Evolutionary conservation across 495 filamentous ascomycete genomes (phyloP).

Genomic region (Talaromyces thailandensis): DNA sequence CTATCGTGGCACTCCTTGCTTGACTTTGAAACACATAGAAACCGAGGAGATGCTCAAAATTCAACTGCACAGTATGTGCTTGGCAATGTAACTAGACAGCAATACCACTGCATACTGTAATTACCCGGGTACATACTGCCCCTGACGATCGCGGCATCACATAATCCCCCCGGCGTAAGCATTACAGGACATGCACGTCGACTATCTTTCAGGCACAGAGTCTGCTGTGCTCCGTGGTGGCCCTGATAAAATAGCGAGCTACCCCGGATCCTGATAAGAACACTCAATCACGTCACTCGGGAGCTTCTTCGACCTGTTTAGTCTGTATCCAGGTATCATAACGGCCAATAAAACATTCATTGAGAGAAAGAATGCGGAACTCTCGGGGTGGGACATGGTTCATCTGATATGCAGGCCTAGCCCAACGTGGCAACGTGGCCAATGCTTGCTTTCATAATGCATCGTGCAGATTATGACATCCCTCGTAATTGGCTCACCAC

Average conservation of each 20-base stretch:
- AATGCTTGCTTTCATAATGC: neutral
- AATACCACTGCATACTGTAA: neutral
- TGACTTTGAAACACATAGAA: neutral
- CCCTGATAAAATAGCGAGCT: neutral
- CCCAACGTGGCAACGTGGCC: neutral
- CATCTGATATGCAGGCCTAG: neutral
- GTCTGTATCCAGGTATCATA: neutral
- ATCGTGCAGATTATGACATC: neutral
- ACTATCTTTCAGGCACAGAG: neutral
- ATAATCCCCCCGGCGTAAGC: neutral
- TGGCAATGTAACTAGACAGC: neutral
- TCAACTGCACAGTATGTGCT: neutral
- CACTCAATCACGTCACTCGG: neutral
- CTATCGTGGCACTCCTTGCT: neutral
- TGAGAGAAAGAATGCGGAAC: neutral
- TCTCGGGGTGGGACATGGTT: neutral
- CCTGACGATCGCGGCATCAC: neutral
- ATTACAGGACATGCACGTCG: neutral
- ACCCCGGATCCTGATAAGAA: slow-evolving; percentile 1
- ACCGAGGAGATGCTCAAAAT: neutral
- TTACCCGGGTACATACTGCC: neutral
- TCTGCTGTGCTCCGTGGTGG: neutral
- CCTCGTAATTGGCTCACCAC: slow-evolving; percentile 13
- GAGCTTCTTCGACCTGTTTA: neutral
- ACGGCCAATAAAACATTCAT: neutral